Conservation (phyloP, 2,329 filamentous ascomycete species). For the Zarea fungicola region DNA sequence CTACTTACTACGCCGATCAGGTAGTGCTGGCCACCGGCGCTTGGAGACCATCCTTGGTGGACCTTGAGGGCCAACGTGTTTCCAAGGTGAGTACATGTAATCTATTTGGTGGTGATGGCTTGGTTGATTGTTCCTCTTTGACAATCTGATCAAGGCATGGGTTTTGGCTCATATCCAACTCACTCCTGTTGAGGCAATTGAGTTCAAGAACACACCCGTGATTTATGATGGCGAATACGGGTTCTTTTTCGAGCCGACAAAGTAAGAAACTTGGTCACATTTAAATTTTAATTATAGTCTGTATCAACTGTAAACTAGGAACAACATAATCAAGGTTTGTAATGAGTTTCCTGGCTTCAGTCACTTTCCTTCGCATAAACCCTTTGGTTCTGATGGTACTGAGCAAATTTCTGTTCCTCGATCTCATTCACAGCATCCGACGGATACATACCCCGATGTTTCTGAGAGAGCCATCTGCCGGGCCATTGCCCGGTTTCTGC, state of each 20-base stretch:
- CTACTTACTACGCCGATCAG: slow-evolving; percentile 25
- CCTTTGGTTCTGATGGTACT: slow-evolving; percentile 25
- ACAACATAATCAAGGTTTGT: slow-evolving; percentile 33
- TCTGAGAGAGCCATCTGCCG: slow-evolving; percentile 26
- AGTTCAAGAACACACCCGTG: slow-evolving; percentile 38
- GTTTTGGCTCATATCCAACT: slow-evolving; percentile 41
- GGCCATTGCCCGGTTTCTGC: slow-evolving; percentile 26
- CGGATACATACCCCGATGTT: slow-evolving; percentile 30
- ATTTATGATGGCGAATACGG: slow-evolving; percentile 42
- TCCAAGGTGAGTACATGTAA: slow-evolving; percentile 29
- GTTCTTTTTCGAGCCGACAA: slow-evolving; percentile 45
- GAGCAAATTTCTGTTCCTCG: slow-evolving; percentile 29
- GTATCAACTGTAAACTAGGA: no score
- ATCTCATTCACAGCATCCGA: slow-evolving; percentile 31
- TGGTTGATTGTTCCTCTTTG: no score
- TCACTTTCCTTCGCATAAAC: slow-evolving; percentile 28
- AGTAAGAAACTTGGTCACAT: slow-evolving; percentile 25
- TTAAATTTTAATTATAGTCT: no score
- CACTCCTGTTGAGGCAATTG: slow-evolving; percentile 32
- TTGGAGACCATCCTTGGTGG: slow-evolving; percentile 39
- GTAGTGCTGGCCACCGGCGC: slow-evolving; percentile 37
- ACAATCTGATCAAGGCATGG: no score
- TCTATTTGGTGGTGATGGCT: no score
- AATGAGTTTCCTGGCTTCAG: slow-evolving; percentile 37
- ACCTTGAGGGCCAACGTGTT: slow-evolving; percentile 32